A percentile compares a stretch with the other conserved stretches of the same genome.
Conservation (phyloP, 345 rosid genomes). For the Eucalyptus rudis region DNA sequence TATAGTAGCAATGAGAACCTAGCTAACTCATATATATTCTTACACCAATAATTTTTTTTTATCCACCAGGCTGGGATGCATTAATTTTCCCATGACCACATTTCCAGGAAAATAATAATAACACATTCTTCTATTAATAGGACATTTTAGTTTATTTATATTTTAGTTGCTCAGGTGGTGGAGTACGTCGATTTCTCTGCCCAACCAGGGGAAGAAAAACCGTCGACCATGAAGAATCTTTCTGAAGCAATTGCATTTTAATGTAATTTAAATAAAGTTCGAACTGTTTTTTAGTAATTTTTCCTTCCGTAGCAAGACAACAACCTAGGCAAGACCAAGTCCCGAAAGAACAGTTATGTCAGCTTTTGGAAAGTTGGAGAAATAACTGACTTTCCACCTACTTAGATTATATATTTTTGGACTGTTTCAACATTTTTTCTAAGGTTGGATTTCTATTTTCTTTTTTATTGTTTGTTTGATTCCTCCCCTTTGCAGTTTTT, state of each 20-base stretch:
- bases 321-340: not conserved
- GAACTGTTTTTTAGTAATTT: not conserved
- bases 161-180: not conserved
- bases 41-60: not conserved
- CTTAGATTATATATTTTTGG: not conserved
- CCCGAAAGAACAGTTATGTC: not conserved
- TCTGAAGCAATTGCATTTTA: not conserved
- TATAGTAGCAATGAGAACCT: not conserved
- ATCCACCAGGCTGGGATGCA: not conserved
- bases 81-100: not conserved
- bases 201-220: not conserved
- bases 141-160: not conserved
- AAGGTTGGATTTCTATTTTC: not conserved
- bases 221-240: not conserved
- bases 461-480: not conserved
- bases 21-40: not conserved
- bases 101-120: not conserved
- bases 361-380: not conserved
- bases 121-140: not conserved
- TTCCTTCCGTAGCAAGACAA: not conserved
- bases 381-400: not conserved
- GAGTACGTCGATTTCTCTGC: not conserved
- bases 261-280: not conserved
- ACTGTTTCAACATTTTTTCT: not conserved
- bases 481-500: not conserved